Evolutionary conservation across 1,284 basidiomycete genomes (phyloP).

Genomic region (Caloboletus firmus): DNA sequence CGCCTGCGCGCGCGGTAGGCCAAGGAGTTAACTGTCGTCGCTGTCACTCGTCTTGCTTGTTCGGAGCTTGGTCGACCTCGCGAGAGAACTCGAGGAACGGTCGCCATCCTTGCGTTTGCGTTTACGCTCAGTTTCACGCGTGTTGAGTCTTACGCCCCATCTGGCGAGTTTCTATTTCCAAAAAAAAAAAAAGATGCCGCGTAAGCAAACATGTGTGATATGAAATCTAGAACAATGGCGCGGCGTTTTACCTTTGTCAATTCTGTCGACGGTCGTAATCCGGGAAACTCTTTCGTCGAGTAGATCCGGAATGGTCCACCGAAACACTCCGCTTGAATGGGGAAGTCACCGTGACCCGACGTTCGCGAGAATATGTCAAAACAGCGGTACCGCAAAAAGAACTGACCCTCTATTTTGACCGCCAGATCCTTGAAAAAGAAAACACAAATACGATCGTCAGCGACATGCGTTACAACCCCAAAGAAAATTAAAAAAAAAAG

Average conservation of each 20-base stretch:
- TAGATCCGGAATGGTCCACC: slow-evolving; percentile 70
- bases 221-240: neutral
- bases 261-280: slow-evolving; percentile 68
- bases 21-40: slow-evolving; percentile 24
- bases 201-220: neutral
- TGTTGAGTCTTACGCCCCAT: slow-evolving; percentile 70
- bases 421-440: slow-evolving; percentile 43
- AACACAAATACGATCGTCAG: neutral
- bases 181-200: neutral
- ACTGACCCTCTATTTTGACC: slow-evolving; percentile 64
- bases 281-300: slow-evolving; percentile 80
- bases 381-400: slow-evolving; percentile 64
- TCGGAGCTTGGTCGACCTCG: slow-evolving; percentile 3
- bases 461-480: neutral
- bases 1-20: neutral
- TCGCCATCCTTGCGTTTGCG: slow-evolving; percentile 49
- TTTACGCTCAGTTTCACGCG: slow-evolving; percentile 67
- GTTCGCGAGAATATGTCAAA: slow-evolving; percentile 61
- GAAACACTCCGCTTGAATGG: slow-evolving; percentile 68
- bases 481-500: neutral
- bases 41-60: slow-evolving; percentile 25
- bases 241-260: slow-evolving; percentile 59
- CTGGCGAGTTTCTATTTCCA: slow-evolving; percentile 55
- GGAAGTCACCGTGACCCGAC: slow-evolving; percentile 35
- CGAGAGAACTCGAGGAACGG: slow-evolving; percentile 8